These are phyloP conservation scores for Groenewaldozyma tartarivorans DNA, from an alignment of 805 yeast genomes.

Conservation along the genomic window DNA sequence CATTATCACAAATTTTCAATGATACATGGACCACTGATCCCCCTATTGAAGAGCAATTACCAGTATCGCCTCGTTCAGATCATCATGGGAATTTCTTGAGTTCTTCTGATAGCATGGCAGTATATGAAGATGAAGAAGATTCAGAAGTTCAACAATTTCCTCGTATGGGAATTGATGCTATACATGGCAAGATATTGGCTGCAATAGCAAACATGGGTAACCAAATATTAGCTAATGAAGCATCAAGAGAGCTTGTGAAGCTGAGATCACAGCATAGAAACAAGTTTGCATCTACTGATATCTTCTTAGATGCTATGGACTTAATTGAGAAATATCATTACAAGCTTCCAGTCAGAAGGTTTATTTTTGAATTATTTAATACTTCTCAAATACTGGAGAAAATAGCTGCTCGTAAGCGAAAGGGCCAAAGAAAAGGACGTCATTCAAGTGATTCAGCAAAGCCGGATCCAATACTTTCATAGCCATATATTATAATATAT, in stretches of 20 bases:
- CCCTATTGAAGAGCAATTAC: background rate
- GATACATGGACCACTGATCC: background rate
- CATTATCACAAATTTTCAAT: constrained; percentile 14
- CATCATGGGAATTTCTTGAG: background rate
- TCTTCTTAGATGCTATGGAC: constrained; percentile 44
- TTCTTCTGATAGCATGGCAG: background rate
- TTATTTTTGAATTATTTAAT: constrained; percentile 56
- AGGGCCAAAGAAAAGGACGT: constrained; percentile 12
- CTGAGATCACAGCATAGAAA: constrained; percentile 43
- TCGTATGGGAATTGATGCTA: constrained; percentile 14
- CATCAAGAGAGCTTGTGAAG: constrained; percentile 47
- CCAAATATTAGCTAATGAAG: constrained; percentile 42
- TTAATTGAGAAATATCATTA: constrained; percentile 50
- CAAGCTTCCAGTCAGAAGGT: constrained; percentile 52
- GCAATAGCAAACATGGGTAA: constrained; percentile 48
- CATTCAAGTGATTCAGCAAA: constrained; percentile 8
- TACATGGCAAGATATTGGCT: constrained; percentile 16
- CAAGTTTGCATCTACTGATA: constrained; percentile 44
- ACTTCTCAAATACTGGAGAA: constrained; percentile 44
- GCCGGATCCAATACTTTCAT: too few relatives aligned
- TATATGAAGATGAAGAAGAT: constrained; percentile 3
- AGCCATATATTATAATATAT: too few relatives aligned
- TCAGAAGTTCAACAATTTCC: constrained; percentile 17
- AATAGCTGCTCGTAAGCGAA: constrained; percentile 27
- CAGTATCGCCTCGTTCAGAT: background rate